phyloP scores from a whole-genome alignment of 768 basidiomycete genomes.

The Suillus lakei region DNA sequence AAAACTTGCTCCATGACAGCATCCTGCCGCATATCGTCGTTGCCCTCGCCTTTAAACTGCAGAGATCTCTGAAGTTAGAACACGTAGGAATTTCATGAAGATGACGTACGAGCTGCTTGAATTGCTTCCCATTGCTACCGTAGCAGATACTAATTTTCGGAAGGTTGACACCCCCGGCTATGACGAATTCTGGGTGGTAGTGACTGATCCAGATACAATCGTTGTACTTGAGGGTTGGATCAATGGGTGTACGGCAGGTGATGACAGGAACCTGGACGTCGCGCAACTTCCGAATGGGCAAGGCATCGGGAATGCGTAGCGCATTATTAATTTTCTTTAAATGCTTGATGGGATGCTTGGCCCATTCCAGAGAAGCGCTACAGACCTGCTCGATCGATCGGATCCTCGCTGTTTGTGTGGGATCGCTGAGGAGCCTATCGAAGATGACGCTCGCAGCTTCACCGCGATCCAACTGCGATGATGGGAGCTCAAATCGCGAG shows the following conservation, averaged over 20 bases:
- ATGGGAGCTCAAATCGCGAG: conserved; percentile 43
- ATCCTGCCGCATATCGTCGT: conserved; percentile 94
- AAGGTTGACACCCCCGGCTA: conserved; percentile 78
- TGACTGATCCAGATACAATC: conserved; percentile 68
- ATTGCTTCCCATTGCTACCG: conserved; percentile 66
- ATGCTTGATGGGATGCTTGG: conserved; percentile 58
- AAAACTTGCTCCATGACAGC: conserved; percentile 99
- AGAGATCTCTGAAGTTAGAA: not conserved
- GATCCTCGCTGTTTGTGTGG: conserved; percentile 43
- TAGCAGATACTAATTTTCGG: conserved; percentile 81
- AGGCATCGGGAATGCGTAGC: conserved; percentile 47
- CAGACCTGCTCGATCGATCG: conserved; percentile 63
- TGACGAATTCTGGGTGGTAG: conserved; percentile 62
- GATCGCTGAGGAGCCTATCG: conserved; percentile 52
- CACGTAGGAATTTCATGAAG: not conserved
- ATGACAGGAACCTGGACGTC: conserved; percentile 80
- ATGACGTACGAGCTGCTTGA: conserved; percentile 78
- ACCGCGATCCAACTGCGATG: conserved; percentile 61
- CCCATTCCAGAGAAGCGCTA: conserved; percentile 74
- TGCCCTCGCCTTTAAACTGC: conserved; percentile 90
- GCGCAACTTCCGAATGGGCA: conserved; percentile 52
- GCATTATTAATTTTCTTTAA: conserved; percentile 31
- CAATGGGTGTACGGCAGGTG: conserved; percentile 73
- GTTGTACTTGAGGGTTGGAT: conserved; percentile 69
- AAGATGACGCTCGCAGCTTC: conserved; percentile 70